These are phyloP conservation scores for Diplocarpon rosae DNA, from an alignment of 2,329 filamentous ascomycete species.

Conservation along the genomic window DNA sequence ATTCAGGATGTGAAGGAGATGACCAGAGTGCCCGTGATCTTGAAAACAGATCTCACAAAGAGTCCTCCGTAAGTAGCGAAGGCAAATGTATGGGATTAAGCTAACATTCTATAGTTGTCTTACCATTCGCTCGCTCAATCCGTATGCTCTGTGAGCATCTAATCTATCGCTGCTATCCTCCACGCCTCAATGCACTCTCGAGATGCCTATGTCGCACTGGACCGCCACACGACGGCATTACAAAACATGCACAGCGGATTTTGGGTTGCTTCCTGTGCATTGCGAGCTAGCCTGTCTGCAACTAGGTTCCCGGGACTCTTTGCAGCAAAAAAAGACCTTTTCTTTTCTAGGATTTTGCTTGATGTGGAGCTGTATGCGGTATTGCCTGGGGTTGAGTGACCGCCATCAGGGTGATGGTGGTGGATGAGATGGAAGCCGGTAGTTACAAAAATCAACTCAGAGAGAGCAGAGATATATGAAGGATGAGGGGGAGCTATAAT, in stretches of 20 bases:
- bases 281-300: too few relatives aligned
- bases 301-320: constrained; percentile 4
- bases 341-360: constrained; percentile 15
- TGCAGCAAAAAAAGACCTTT: constrained; percentile 7
- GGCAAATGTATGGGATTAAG: background rate
- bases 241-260: constrained; percentile 1
- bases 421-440: constrained; percentile 2
- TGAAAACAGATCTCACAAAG: constrained; percentile 97
- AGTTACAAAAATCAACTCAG: constrained; percentile 4
- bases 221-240: background rate
- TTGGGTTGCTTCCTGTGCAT: constrained; percentile 3
- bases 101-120: constrained; percentile 51
- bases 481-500: constrained; percentile 11
- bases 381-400: constrained; percentile 3
- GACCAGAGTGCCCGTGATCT: constrained; percentile 91
- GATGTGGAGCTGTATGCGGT: background rate
- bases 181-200: constrained; percentile 1
- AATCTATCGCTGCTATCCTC: constrained; percentile 1
- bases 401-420: constrained; percentile 3
- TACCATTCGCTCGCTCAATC: constrained; percentile 75
- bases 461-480: constrained; percentile 17
- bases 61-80: constrained; percentile 82
- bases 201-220: background rate
- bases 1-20: constrained; percentile 98
- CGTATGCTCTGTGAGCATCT: constrained; percentile 43